Conservation (phyloP, 2,329 filamentous ascomycete species). For the Malbranchea cinnamomea region DNA sequence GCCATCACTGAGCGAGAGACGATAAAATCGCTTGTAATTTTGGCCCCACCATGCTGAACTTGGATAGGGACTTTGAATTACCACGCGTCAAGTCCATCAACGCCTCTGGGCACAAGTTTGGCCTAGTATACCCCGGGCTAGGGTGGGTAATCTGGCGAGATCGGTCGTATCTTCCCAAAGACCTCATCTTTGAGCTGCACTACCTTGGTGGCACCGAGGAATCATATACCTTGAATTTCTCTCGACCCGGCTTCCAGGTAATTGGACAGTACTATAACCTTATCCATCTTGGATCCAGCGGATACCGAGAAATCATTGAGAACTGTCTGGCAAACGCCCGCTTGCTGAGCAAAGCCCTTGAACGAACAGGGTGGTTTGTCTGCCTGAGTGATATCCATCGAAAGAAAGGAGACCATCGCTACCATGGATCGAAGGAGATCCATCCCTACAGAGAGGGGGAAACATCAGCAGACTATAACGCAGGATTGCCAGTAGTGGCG, state of each 20-base stretch:
- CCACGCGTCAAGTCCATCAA: constrained; percentile 43
- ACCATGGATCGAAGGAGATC: constrained; percentile 27
- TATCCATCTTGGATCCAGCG: constrained; percentile 52
- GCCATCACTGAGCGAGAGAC: not conserved
- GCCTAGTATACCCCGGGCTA: constrained; percentile 50
- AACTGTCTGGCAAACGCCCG: constrained; percentile 51
- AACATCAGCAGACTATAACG: constrained; percentile 45
- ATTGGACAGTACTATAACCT: constrained; percentile 61
- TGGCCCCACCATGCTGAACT: constrained; percentile 1
- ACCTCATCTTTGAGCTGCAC: constrained; percentile 55
- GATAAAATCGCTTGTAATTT: not conserved
- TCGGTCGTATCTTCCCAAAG: constrained; percentile 47
- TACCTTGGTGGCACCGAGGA: constrained; percentile 60
- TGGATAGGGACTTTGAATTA: constrained; percentile 25
- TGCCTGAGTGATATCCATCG: constrained; percentile 53
- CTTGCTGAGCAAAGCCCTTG: constrained; percentile 46
- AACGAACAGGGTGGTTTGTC: constrained; percentile 51
- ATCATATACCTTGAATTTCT: constrained; percentile 59
- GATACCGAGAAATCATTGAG: constrained; percentile 49
- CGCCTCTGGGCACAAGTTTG: constrained; percentile 32
- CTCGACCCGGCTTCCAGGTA: constrained; percentile 52
- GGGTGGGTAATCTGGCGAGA: constrained; percentile 60
- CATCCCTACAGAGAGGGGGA: constrained; percentile 31
- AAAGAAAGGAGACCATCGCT: constrained; percentile 33
- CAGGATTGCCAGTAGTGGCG: constrained; percentile 53